Evolutionary conservation across 768 basidiomycete genomes (phyloP), one percentile per base, ranked within the genome.

Genomic region (Boletus tylopilopsis): DNA sequence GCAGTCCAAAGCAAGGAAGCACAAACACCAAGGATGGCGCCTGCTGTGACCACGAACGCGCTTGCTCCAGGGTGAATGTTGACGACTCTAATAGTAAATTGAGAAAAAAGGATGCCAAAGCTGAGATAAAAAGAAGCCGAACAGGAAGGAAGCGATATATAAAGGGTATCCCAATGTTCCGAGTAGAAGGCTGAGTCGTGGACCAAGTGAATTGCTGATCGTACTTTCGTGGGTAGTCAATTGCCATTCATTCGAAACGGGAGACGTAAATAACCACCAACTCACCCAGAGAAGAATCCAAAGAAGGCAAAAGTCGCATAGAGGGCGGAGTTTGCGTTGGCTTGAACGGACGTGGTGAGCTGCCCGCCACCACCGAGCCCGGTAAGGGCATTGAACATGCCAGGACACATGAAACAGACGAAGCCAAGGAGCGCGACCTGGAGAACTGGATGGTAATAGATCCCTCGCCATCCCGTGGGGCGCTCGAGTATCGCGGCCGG

Each of bases 321-420:
- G 4, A 89, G 66, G 1, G 84, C 79, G 0, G 81, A 69, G 56
- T 79, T 89, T 4, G 85, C 76, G 59, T 90, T 87, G 8, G 87
- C 83, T 61, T 76, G 77, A 11, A 79, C 84, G 2, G 71, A 73
- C 4, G 77, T 42, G 58, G 86, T 81, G 34, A 87, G 59, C 65
- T 86, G 85, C 0, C 90, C 90, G 36, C 87, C 89, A 39, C 77
- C 88, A 4, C 90, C 90, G 39, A 94, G 74, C 29, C 90, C 87
- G 49, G 80, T 85, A 59, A 90, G 71, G 1, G 87, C 82, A 58
- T 90, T 91, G 71, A 87, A 90, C 47, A 90, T 76, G 50, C 88
- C 87, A 64, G 69, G 69, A 48, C 71, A 54, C 80, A 81, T 79
- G 62, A 82, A 81, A 53, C 65, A 64, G n/a, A 88, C 80, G 40